These are phyloP conservation scores for Erysimum pusillum DNA, from an alignment of 441 rosid genomes.

Conservation along the genomic window DNA sequence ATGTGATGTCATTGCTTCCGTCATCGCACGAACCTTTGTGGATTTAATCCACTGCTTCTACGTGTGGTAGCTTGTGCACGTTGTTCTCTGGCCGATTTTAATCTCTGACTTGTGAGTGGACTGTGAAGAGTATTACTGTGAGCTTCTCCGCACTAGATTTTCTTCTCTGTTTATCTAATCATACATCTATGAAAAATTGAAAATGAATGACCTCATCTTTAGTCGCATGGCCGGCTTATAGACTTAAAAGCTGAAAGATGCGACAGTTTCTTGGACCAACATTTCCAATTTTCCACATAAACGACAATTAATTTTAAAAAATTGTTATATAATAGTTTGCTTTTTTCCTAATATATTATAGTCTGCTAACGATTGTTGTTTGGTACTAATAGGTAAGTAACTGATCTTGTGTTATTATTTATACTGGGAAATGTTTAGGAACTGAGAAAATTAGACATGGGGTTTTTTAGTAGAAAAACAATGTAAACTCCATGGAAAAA, in stretches of 20 bases:
- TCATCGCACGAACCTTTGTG: slow-evolving; percentile 34
- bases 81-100: neutral
- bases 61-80: slow-evolving; percentile 16
- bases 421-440: neutral
- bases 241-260: slow-evolving; percentile 15
- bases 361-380: neutral
- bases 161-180: neutral
- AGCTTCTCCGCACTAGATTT: slow-evolving; percentile 18
- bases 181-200: neutral
- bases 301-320: neutral
- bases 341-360: neutral
- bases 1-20: slow-evolving; percentile 49
- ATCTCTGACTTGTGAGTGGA: slow-evolving; percentile 5
- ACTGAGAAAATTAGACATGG: neutral
- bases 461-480: neutral
- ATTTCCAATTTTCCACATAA: slow-evolving; percentile 3
- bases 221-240: slow-evolving; percentile 27
- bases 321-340: neutral
- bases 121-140: neutral
- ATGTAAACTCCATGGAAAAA: neutral
- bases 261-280: slow-evolving; percentile 9
- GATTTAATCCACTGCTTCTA: slow-evolving; percentile 16
- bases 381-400: neutral
- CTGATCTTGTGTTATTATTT: neutral
- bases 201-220: slow-evolving; percentile 15